Base-by-base conservation (phyloP, 2,329 filamentous ascomycete species). In the Myriosclerotinia scirpicola region DNA sequence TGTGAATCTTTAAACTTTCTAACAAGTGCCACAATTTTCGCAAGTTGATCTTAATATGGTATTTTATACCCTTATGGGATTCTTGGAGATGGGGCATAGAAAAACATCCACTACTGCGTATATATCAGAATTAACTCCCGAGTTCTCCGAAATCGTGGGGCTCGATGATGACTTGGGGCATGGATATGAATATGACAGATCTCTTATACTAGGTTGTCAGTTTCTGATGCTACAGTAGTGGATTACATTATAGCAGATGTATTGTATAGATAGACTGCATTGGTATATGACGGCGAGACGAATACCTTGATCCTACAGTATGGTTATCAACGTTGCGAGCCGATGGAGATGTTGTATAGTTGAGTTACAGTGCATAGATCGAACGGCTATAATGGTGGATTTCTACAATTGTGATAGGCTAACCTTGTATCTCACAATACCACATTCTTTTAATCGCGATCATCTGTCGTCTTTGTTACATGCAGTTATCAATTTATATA, bases 401-500 rank as follows among this genome's bases (percentile, higher is more conserved):
- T n/a, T 48, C 42, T 22, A 17, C 12, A 12, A 20, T 17, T 20
- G 42, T 17, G 14, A 36, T 60, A 34, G 56, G 11, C 56, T 44
- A 44, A 15, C 17, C 38, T 14, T 52, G 15, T 26, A 38, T 26
- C 17, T 48, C 14, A 36, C 40, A 30, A 20, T 20, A 20, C 20
- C 46, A 60, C 22, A 17, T 46, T n/a, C 40, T 36, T 50, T 52
- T 59, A 52, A 60, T 65, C 55, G 42, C 26, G 44, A 61, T 54
- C 36, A 65, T 61, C 64, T 65, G 64, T 46, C 54, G 63, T 60
- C 30, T 66, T 58, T 52, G 44, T 61, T 50, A 61, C n/a, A 52
- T 40, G 58, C 20, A 61, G 44, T 50, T 50, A 61, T 61, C 34
- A 50, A 22, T 46, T 66, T 66, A 60, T 42, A 53, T 66, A 52